Conservation (phyloP, 768 basidiomycete species). For the Galerina marginata region DNA sequence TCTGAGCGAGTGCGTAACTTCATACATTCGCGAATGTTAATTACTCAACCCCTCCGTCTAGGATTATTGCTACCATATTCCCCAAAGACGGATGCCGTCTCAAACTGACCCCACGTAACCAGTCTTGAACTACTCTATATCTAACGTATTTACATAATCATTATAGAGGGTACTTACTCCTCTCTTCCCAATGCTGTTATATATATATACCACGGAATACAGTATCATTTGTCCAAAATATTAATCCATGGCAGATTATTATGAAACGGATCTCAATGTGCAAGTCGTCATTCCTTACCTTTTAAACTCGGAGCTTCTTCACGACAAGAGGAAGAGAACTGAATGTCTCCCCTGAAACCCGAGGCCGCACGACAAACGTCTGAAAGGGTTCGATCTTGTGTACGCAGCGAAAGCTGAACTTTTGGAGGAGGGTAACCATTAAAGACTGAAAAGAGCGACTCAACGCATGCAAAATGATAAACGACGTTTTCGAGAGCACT, state of each 20-base stretch:
- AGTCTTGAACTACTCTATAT: conserved; percentile 16
- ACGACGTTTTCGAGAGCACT: conserved; percentile 1
- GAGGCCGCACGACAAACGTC: conserved; percentile 68
- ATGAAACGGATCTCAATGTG: too few relatives aligned
- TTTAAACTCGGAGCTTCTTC: conserved; percentile 35
- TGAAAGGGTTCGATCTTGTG: conserved; percentile 65
- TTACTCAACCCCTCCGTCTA: conserved; percentile 31
- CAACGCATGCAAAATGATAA: background rate
- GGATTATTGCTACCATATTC: conserved; percentile 96
- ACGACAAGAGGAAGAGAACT: conserved; percentile 65
- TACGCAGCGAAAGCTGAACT: conserved; percentile 58
- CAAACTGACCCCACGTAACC: conserved; percentile 69
- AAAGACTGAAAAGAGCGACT: conserved; percentile 34
- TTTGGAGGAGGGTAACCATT: conserved; percentile 53
- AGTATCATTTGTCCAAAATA: too few relatives aligned
- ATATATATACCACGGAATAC: background rate
- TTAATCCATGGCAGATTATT: background rate
- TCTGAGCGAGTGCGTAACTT: conserved; percentile 73
- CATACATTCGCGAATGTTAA: background rate
- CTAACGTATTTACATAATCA: conserved; percentile 9
- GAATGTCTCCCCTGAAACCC: conserved; percentile 53
- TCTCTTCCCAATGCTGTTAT: background rate
- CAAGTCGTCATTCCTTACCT: background rate
- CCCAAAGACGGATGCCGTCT: conserved; percentile 91
- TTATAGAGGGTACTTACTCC: background rate